phyloP scores from a whole-genome alignment of 441 rosid species.

The Mallotus repandus region DNA sequence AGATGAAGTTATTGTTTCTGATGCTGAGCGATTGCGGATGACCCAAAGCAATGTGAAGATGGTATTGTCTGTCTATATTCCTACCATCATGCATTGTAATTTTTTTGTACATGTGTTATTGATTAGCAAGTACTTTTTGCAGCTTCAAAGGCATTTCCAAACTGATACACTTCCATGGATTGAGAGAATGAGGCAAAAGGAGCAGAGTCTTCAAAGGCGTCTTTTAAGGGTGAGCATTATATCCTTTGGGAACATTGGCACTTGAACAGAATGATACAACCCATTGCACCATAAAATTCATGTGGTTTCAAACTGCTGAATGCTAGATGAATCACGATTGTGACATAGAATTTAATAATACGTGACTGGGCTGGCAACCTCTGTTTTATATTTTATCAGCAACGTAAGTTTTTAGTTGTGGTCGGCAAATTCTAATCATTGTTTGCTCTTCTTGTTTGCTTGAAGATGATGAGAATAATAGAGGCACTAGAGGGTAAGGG shows the following conservation, averaged over 20 bases:
- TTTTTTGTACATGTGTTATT: conserved; percentile 24
- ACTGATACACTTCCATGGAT: conserved; percentile 94
- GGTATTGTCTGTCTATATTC: conserved; percentile 40
- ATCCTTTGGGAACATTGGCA: conserved; percentile 12
- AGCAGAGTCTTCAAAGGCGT: conserved; percentile 93
- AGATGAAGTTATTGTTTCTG: conserved; percentile 93
- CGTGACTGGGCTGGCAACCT: not conserved
- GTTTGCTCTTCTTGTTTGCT: conserved; percentile 19
- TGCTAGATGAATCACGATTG: not conserved
- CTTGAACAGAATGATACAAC: not conserved
- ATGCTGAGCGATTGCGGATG: conserved; percentile 84
- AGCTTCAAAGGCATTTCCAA: conserved; percentile 97
- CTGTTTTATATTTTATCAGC: not conserved
- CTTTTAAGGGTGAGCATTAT: conserved; percentile 70
- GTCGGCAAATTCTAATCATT: conserved; percentile 24
- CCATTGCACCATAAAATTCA: not conserved
- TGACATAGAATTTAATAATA: conserved; percentile 1
- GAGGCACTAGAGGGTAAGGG: conserved; percentile 96
- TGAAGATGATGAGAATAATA: conserved; percentile 84
- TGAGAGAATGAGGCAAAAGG: conserved; percentile 88
- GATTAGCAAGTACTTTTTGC: conserved; percentile 25
- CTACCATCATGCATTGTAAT: conserved; percentile 13
- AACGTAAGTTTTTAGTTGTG: not conserved
- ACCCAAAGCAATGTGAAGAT: conserved; percentile 91
- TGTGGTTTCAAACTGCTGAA: not conserved